A percentile compares a stretch with the other conserved stretches of the same genome.
These are phyloP conservation scores for Recurvomyces mirabilis DNA, from an alignment of 495 filamentous ascomycete species.

Conservation along the genomic window DNA sequence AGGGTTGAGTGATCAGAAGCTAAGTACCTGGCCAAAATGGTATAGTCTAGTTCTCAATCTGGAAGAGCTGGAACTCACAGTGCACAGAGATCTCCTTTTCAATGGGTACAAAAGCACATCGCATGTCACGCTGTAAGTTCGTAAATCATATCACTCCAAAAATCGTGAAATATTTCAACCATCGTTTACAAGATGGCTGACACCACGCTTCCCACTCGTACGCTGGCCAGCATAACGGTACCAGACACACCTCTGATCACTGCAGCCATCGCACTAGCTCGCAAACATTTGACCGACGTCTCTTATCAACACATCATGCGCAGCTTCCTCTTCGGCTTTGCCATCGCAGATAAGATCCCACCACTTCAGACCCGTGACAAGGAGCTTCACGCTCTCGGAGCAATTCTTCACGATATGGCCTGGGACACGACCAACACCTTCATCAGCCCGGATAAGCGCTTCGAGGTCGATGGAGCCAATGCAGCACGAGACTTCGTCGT, in stretches of 20 bases:
- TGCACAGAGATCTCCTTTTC: too few relatives aligned
- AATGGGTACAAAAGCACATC: too few relatives aligned
- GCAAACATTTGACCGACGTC: slow-evolving; percentile 25
- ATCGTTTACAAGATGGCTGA: too few relatives aligned
- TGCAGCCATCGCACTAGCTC: slow-evolving; percentile 33
- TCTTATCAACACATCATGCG: slow-evolving; percentile 42
- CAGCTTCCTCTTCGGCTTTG: slow-evolving; percentile 34
- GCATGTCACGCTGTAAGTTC: too few relatives aligned
- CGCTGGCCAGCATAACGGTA: slow-evolving; percentile 17
- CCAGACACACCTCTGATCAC: slow-evolving; percentile 14
- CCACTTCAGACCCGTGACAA: slow-evolving; percentile 29
- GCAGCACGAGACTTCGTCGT: slow-evolving; percentile 36
- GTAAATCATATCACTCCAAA: too few relatives aligned
- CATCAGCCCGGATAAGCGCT: slow-evolving; percentile 37
- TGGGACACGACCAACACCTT: slow-evolving; percentile 33
- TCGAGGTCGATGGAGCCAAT: slow-evolving; percentile 47
- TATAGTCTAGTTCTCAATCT: too few relatives aligned
- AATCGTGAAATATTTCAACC: too few relatives aligned
- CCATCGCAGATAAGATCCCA: slow-evolving; percentile 32
- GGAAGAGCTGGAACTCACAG: too few relatives aligned
- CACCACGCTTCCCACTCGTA: slow-evolving; percentile 5
- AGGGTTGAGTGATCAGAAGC: too few relatives aligned
- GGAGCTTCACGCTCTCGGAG: slow-evolving; percentile 40
- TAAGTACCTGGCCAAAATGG: too few relatives aligned
- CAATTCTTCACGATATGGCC: slow-evolving; percentile 46